These are phyloP conservation scores for Leucosporidium creatinivorum DNA, from an alignment of 768 basidiomycete genomes.

Conservation along the genomic window DNA sequence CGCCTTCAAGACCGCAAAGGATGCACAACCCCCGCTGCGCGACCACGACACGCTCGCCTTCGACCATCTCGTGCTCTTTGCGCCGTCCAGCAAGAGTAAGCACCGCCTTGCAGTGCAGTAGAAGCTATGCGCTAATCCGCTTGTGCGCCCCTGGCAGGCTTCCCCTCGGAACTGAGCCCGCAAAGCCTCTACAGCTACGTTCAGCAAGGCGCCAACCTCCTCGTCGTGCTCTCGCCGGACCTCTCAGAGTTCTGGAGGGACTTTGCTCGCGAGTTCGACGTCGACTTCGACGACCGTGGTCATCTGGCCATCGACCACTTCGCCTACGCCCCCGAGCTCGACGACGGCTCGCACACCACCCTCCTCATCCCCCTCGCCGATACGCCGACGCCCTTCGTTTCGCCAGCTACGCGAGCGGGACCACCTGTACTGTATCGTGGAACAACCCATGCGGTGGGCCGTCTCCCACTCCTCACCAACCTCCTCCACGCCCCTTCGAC, in stretches of 20 bases:
- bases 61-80: constrained; percentile 77
- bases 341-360: constrained; percentile 28
- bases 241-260: constrained; percentile 55
- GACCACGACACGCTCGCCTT: constrained; percentile 65
- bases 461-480: constrained; percentile 57
- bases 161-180: constrained; percentile 67
- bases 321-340: constrained; percentile 46
- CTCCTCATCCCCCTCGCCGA: constrained; percentile 46
- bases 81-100: constrained; percentile 78
- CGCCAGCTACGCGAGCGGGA: constrained; percentile 11
- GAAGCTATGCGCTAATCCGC: constrained; percentile 5
- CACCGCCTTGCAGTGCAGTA: constrained; percentile 11
- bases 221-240: constrained; percentile 64
- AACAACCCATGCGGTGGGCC: constrained; percentile 30
- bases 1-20: constrained; percentile 66
- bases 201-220: constrained; percentile 54
- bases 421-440: constrained; percentile 29
- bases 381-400: constrained; percentile 30
- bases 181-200: constrained; percentile 69
- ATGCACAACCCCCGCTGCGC: constrained; percentile 47
- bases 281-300: constrained; percentile 76
- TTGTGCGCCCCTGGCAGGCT: constrained; percentile 45
- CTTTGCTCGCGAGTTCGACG: constrained; percentile 86
- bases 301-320: constrained; percentile 81
- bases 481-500: constrained; percentile 63